Base-by-base conservation (phyloP, 495 filamentous ascomycete species). In the Astrocystis sublimbata region DNA sequence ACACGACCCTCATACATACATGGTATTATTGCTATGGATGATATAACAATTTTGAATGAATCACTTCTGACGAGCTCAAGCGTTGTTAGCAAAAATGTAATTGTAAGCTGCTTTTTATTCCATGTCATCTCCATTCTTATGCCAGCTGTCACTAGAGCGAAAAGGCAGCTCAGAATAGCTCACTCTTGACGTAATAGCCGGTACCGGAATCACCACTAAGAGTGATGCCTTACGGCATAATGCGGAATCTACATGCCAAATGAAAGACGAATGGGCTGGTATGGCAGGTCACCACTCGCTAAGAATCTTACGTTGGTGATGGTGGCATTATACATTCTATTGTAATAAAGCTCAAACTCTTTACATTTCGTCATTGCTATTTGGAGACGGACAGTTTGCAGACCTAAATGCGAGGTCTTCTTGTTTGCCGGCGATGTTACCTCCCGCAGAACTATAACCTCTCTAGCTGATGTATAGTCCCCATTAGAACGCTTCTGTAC, bases 141-240 rank as follows among this genome's bases (percentile, higher is more conserved):
- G n/a, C 8, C 49, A 52, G 26, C 15, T 36, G 30, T 24, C 23
- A 43, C 4, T 31, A n/a, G 9, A 21, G 30, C 13, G 21, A 41
- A 17, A 15, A 53, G 30, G 31, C 0, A 35, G 19, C 31, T 38
- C 26, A 31, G 21, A 13, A 2, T 19, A 54, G 33, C 17, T 7
- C 5, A 13, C 12, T 56, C 6, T 42, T 56, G 36, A 56, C 52
- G 52, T 56, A 13, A 40, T 33, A 38, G 1, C 19, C 33, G 6
- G 31, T 54, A 36, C 24, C 33, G 9, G 10, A n/a, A 35, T 54
- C 23, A 30, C 23, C 15, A n/a, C 4, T 24, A 23, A 23, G 26
- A 15, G 38, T 55, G 52, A 41, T 45, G 54, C 23, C 38, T 57
- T 26, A 57, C 54, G 38, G 40, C 40, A 57, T 57, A 13, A 45